A percentile compares a stretch with the other conserved stretches of the same genome.
These are phyloP conservation scores for Fusarium pseudoanthophilum DNA, from an alignment of 2,329 filamentous ascomycete species.

Conservation along the genomic window DNA sequence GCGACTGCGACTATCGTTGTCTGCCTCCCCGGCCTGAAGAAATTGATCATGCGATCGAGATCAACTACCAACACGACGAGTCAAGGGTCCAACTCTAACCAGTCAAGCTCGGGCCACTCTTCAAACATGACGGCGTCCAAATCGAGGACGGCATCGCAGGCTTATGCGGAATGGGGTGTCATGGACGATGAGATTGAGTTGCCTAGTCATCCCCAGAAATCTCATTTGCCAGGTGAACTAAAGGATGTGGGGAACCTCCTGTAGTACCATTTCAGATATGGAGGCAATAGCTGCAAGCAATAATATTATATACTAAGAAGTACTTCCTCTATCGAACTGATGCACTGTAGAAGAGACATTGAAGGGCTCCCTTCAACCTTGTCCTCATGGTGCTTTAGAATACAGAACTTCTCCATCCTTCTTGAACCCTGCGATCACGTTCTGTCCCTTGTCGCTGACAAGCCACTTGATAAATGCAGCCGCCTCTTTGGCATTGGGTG, in stretches of 20 bases:
- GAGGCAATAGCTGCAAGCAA: background rate
- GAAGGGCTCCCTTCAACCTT: too few relatives aligned
- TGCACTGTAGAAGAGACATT: background rate
- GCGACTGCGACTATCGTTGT: conserved; percentile 13
- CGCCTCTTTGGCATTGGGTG: conserved; percentile 12
- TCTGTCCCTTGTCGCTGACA: conserved; percentile 28
- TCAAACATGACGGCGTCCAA: background rate
- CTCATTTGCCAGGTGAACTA: background rate
- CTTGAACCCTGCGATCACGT: conserved; percentile 25
- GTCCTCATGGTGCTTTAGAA: conserved; percentile 5
- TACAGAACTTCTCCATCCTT: conserved; percentile 31
- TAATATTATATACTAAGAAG: background rate
- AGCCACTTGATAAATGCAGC: conserved; percentile 31
- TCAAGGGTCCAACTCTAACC: background rate
- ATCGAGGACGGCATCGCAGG: background rate
- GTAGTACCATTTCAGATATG: background rate
- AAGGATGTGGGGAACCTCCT: background rate
- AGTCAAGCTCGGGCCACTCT: background rate
- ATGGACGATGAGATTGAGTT: conserved; percentile 20
- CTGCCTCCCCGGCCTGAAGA: conserved; percentile 10
- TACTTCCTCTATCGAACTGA: background rate
- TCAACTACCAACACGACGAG: background rate
- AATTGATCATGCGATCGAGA: background rate
- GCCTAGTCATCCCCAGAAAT: background rate
- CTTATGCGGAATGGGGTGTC: conserved; percentile 13